Evolutionary conservation across 2,329 filamentous ascomycete species (phyloP).

Genomic region (Dactylella cylindrospora): DNA sequence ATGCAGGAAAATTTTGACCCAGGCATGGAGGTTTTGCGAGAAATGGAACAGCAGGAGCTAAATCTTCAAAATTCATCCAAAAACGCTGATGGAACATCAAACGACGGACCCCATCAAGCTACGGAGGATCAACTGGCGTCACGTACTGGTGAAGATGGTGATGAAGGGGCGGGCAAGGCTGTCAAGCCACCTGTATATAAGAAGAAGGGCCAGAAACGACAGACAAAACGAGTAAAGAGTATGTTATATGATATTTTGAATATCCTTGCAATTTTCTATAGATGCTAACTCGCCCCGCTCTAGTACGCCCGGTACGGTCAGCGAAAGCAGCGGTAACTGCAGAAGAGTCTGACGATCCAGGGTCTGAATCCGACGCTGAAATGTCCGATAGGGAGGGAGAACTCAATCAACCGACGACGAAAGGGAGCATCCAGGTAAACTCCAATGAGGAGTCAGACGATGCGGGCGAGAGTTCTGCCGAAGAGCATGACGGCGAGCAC

Average conservation of each 20-base stretch:
- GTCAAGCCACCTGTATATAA: constrained; percentile 19
- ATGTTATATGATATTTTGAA: background rate
- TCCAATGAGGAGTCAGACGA: too few species aligned
- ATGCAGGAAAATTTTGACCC: constrained; percentile 37
- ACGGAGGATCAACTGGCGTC: background rate
- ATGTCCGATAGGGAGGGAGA: too few species aligned
- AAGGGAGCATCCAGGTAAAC: background rate
- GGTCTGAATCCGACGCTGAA: constrained; percentile 1
- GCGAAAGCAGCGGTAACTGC: background rate
- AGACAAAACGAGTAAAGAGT: constrained; percentile 38
- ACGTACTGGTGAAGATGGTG: background rate
- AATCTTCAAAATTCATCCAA: background rate
- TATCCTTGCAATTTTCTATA: background rate
- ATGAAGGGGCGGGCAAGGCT: background rate
- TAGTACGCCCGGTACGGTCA: constrained; percentile 31
- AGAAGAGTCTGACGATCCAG: background rate
- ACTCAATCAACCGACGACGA: background rate
- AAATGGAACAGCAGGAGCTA: constrained; percentile 15
- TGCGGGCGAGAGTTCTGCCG: background rate
- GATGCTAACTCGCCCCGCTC: background rate
- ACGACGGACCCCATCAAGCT: background rate
- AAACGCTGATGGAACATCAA: background rate
- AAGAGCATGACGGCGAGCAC: too few species aligned
- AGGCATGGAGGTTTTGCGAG: constrained; percentile 23
- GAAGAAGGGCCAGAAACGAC: constrained; percentile 38